phyloP scores from a whole-genome alignment of 164 flowering plant species.

The Warburgia ugandensis region DNA sequence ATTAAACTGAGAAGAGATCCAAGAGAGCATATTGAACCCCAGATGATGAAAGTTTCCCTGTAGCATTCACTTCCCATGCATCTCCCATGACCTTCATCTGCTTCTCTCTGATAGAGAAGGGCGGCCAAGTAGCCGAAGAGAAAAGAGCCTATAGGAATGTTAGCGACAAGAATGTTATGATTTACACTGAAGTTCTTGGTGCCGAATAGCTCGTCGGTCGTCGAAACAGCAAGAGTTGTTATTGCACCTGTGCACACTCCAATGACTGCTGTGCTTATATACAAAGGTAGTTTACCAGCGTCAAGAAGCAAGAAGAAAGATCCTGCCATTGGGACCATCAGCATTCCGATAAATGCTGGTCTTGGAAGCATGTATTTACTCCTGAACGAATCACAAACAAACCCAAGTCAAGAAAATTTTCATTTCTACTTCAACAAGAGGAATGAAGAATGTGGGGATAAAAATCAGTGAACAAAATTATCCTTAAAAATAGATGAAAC shows the following conservation, averaged over 20 bases:
- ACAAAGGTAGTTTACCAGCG: constrained; percentile 27
- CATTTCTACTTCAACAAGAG: too few relatives aligned
- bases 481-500: not conserved
- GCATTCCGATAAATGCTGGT: constrained; percentile 38
- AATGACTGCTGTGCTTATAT: constrained; percentile 60
- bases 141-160: constrained; percentile 83
- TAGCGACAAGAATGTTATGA: constrained; percentile 72
- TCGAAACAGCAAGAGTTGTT: constrained; percentile 52
- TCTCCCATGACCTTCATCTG: constrained; percentile 20
- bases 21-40: constrained; percentile 56
- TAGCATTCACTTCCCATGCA: constrained; percentile 73
- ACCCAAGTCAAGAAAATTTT: not conserved
- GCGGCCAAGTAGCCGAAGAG: constrained; percentile 65
- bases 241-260: constrained; percentile 80
- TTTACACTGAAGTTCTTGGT: constrained; percentile 63
- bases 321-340: constrained; percentile 53
- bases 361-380: constrained; percentile 37
- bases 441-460: not conserved
- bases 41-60: constrained; percentile 45
- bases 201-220: constrained; percentile 77
- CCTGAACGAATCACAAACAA: constrained; percentile 25
- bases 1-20: constrained; percentile 52
- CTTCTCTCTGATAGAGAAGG: constrained; percentile 37
- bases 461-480: not conserved
- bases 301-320: constrained; percentile 45